phyloP scores from a whole-genome alignment of 2,329 filamentous ascomycete species.

The Taxawa tesnikishii region DNA sequence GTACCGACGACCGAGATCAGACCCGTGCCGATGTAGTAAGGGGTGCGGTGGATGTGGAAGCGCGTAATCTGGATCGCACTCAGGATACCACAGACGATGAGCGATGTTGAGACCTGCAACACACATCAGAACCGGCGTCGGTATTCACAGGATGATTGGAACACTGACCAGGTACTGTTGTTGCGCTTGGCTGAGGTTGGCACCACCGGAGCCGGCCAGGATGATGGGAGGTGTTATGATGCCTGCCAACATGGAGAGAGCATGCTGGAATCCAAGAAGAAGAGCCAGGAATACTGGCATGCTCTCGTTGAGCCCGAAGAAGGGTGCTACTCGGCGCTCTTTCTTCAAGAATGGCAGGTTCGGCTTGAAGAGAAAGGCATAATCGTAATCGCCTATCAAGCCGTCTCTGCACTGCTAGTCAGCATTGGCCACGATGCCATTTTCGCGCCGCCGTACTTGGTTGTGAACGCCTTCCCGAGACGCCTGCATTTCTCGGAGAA shows the following conservation, averaged over 20 bases:
- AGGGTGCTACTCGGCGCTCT: slow-evolving; percentile 49
- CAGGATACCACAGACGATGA: slow-evolving; percentile 68
- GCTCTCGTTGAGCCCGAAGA: slow-evolving; percentile 70
- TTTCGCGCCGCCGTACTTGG: slow-evolving; percentile 30
- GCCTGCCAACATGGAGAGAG: slow-evolving; percentile 55
- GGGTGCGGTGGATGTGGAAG: slow-evolving; percentile 59
- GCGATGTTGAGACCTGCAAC: slow-evolving; percentile 62
- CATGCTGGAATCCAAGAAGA: slow-evolving; percentile 67
- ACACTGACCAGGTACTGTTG: slow-evolving; percentile 71
- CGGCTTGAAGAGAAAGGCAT: slow-evolving; percentile 71
- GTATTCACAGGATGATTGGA: too few species aligned
- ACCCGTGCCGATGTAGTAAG: slow-evolving; percentile 67
- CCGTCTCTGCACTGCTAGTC: slow-evolving; percentile 42
- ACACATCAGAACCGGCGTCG: too few species aligned
- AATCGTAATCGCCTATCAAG: slow-evolving; percentile 77
- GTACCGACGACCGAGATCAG: slow-evolving; percentile 70
- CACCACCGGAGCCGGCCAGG: slow-evolving; percentile 51
- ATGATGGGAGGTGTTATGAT: slow-evolving; percentile 72
- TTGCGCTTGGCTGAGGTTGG: slow-evolving; percentile 47
- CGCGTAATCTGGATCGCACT: slow-evolving; percentile 67
- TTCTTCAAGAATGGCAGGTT: slow-evolving; percentile 74
- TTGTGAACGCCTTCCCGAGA: slow-evolving; percentile 34
- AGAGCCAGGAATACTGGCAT: slow-evolving; percentile 66
- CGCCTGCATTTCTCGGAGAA: slow-evolving; percentile 27
- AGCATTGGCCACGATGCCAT: neutral